Base-by-base conservation (phyloP, 164 flowering plant genomes). In the Annona squamosa region DNA sequence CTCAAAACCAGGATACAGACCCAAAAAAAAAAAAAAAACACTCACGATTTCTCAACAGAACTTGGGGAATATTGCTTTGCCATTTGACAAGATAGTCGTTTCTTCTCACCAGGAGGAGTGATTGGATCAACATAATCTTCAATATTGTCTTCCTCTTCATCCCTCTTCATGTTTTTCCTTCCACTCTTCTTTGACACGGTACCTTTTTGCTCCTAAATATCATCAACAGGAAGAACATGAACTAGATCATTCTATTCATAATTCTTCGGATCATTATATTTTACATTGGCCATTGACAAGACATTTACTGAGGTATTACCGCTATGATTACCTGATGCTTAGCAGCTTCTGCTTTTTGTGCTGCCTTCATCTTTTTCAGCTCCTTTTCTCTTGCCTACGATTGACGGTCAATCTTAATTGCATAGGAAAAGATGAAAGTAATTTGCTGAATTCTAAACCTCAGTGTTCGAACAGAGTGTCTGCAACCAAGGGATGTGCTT, bases 11-110 rank as follows among this genome's bases (percentile, higher is more conserved):
- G 37, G 37, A 26, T 26, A 26, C 37, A 26, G 4, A 66, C 48
- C 42, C 1, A 45, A 3, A 37, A 19, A 1, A 42, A 59, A 63
- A 67, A n/a, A n/a, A 3, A 47, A 64, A 16, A 56, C 17, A 74
- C 94, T 81, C 78, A 95, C 99, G 94, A 83, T 72, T 88, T 90
- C 82, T 96, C 99, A 5, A 96, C 99, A 5, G 87, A 86, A 81
- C 68, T 79, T 13, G 99, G 98, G 82, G 76, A 87, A 78, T 86
- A 96, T 66, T 88, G 90, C 75, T 93, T 90, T 56, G 99, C 97
- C 91, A 93, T 92, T 70, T 87, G 88, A 65, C 61, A 66, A 69
- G 99, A 91, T 67, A 96, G 91, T 16, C 17, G 77, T 73, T 96
- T 96, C 89, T 89, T 96, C 83, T 89, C 88, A 65, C 99, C 99